phyloP scores from a whole-genome alignment of 164 flowering plant genomes.

The Cinnamomum chago region DNA sequence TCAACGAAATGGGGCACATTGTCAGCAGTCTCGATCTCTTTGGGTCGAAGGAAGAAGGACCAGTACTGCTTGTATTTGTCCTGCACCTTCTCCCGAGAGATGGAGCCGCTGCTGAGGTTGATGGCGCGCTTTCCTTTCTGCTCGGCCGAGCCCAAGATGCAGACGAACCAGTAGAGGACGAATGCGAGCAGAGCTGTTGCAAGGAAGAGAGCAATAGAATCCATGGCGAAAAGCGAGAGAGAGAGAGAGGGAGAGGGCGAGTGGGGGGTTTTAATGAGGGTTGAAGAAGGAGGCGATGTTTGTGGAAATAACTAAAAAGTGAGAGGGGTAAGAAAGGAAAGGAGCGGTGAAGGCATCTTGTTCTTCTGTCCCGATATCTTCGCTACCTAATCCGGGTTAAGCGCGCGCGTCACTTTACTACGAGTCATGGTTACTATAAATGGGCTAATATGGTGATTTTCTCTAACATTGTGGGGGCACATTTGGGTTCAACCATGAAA shows the following conservation, averaged over 20 bases:
- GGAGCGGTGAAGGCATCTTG: no score
- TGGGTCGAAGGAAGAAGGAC: conserved; percentile 87
- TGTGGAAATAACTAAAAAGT: not conserved
- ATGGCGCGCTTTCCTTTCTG: conserved; percentile 73
- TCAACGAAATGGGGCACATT: conserved; percentile 87
- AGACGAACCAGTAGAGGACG: conserved; percentile 91
- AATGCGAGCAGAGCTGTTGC: conserved; percentile 57
- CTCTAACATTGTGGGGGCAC: no score
- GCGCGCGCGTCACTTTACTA: no score
- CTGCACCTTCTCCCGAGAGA: conserved; percentile 65
- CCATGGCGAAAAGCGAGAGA: conserved; percentile 33
- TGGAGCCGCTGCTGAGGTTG: conserved; percentile 87
- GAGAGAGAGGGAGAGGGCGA: not conserved
- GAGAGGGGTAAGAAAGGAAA: not conserved
- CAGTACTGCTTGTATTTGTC: conserved; percentile 82
- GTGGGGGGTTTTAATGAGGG: not conserved
- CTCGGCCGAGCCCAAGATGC: conserved; percentile 83
- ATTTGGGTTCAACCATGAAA: no score
- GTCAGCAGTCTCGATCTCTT: conserved; percentile 79
- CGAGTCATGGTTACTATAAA: no score
- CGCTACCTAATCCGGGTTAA: no score
- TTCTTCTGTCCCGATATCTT: no score
- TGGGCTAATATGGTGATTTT: no score
- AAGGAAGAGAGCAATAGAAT: conserved; percentile 48
- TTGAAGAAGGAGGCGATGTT: not conserved